A percentile compares a stretch with the other conserved stretches of the same genome.
phyloP scores from a whole-genome alignment of 208 protist species.

The Angomonas deanei region DNA sequence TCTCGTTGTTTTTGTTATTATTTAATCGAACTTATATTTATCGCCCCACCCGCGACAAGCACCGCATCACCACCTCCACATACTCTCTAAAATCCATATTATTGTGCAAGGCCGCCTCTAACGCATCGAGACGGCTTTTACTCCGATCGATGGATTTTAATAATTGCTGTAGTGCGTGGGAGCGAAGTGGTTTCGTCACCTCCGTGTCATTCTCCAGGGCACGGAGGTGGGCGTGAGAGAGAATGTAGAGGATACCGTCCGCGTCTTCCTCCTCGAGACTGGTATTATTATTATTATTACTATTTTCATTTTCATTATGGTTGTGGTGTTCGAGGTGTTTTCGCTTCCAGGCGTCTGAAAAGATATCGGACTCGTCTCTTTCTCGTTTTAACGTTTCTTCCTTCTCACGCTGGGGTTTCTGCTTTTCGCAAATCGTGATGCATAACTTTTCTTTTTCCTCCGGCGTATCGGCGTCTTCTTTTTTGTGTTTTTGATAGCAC shows the following conservation, averaged over 20 bases:
- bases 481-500: no score
- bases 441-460: no score
- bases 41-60: background rate
- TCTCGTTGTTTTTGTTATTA: slow-evolving; percentile 3
- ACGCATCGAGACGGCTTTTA: slow-evolving; percentile 62
- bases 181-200: slow-evolving; percentile 48
- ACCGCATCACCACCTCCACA: slow-evolving; percentile 19
- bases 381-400: no score
- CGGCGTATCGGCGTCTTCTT: no score
- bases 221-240: slow-evolving; percentile 39
- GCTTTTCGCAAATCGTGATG: no score
- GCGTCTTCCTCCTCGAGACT: background rate
- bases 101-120: slow-evolving; percentile 76
- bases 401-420: no score
- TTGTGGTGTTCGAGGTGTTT: no score
- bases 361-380: no score
- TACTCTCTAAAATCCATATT: slow-evolving; percentile 68
- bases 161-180: slow-evolving; percentile 48
- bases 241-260: slow-evolving; percentile 6
- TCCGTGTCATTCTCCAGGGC: slow-evolving; percentile 36
- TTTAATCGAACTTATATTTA: slow-evolving; percentile 3
- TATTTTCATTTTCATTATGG: no score
- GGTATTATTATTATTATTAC: background rate
- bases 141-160: slow-evolving; percentile 62
- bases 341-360: no score